Evolutionary conservation across 208 protist genomes (phyloP), one percentile per base, ranked within the genome.

Genomic region (Trichomonas tenax): DNA sequence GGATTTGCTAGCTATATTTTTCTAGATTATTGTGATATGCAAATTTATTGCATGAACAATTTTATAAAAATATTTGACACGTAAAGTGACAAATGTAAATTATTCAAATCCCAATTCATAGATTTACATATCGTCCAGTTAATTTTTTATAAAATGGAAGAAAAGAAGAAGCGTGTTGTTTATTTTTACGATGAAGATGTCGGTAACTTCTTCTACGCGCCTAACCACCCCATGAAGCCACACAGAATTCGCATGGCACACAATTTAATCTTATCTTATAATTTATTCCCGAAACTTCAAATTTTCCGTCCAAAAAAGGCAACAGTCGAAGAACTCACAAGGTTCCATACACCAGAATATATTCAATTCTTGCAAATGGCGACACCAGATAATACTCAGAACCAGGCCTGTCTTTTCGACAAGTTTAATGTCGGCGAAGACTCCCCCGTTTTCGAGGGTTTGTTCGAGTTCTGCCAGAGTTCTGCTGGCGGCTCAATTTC

Each of bases 401-500:
- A 96, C n/a, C 58, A 88, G 31, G n/a, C 4, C 9, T 6, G 44
- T 46, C 17, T 48, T 31, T 90, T 41, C 10, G 86, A 63, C 4
- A 82, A 84, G 41, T 96, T 96, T 96, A 98, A 97, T 86, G 63
- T 98, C 21, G 97, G 97, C 44, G 96, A 89, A 23, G 97, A 98
- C 96, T 98, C 97, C 88, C 97, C 97, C 11, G 96, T 98, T 46
- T 98, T 98, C 72, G 97, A 98, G 51, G 97, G 97, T n/a, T 58
- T 98, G 45, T 97, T 17, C 89, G 49, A 38, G 96, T 51, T 31
- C 97, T 97, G 3, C 34, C 49, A 36, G 95, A 97, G 46, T 31
- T 98, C 8, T 98, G 97, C 58, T 26, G 97, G 10, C 34, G 88
- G 40, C 45, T 49, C 34, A 98, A 98, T 84, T 96, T 98, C 98